phyloP scores from a whole-genome alignment of 805 yeast genomes.

The Candida dajiaensis region DNA sequence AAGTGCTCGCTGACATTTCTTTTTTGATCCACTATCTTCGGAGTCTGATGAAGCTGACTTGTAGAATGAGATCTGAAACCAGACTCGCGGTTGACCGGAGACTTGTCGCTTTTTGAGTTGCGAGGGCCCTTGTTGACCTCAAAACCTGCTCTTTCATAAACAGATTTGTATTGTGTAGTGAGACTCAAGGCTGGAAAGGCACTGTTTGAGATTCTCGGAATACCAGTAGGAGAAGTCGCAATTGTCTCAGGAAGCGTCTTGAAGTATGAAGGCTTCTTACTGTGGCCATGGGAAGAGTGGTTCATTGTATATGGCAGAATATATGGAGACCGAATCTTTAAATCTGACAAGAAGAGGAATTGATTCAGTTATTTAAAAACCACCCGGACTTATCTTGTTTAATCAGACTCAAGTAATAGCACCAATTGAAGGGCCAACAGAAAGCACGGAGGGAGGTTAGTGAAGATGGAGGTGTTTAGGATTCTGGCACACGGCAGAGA shows the following conservation, averaged over 20 bases:
- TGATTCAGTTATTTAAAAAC: too few species aligned
- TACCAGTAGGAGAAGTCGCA: slow-evolving; percentile 21
- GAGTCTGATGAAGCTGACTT: slow-evolving; percentile 3
- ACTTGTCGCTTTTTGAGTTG: not conserved
- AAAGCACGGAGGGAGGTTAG: not conserved
- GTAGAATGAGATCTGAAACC: slow-evolving; percentile 13
- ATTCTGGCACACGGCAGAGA: not conserved
- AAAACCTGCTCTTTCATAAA: slow-evolving; percentile 79
- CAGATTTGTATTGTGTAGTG: slow-evolving; percentile 56
- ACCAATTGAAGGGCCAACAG: too few species aligned
- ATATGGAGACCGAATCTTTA: too few species aligned
- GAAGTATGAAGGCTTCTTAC: slow-evolving; percentile 20
- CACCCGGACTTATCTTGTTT: too few species aligned
- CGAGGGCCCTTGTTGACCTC: slow-evolving; percentile 40
- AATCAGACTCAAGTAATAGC: not conserved
- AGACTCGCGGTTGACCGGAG: slow-evolving; percentile 1
- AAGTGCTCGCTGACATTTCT: slow-evolving; percentile 17
- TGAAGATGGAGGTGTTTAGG: not conserved
- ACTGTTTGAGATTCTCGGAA: slow-evolving; percentile 29
- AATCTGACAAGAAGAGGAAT: too few species aligned
- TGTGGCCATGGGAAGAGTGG: not conserved
- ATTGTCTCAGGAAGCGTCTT: slow-evolving; percentile 22
- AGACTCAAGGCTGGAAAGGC: slow-evolving; percentile 68
- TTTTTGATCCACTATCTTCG: slow-evolving; percentile 5
- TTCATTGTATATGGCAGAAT: not conserved